Conservation (phyloP, 352 stramenopile species). For the Globisporangium abappressorium region DNA sequence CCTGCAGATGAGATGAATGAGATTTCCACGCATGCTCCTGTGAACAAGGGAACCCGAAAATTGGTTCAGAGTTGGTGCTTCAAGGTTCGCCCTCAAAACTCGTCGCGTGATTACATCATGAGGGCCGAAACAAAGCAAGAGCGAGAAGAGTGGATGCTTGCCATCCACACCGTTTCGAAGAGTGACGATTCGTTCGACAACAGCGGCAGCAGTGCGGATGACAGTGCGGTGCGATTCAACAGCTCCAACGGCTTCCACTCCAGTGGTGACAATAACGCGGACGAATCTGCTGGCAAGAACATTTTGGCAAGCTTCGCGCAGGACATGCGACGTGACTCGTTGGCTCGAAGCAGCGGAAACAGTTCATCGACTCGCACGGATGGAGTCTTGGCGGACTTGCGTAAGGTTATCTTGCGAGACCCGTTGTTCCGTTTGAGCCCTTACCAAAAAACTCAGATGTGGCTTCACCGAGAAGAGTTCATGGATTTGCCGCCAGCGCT, state of each 20-base stretch:
- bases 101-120: slow-evolving; percentile 82
- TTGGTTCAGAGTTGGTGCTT: slow-evolving; percentile 84
- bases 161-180: slow-evolving; percentile 76
- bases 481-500: slow-evolving; percentile 67
- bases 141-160: slow-evolving; percentile 88
- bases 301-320: slow-evolving; percentile 40
- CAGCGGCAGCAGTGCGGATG: slow-evolving; percentile 30
- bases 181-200: slow-evolving; percentile 41
- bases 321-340: slow-evolving; percentile 56
- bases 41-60: slow-evolving; percentile 82
- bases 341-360: slow-evolving; percentile 51
- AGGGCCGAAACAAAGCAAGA: slow-evolving; percentile 85
- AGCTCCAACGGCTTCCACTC: background rate
- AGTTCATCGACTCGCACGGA: slow-evolving; percentile 46
- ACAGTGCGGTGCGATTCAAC: slow-evolving; percentile 12
- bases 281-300: slow-evolving; percentile 55
- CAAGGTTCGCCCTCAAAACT: slow-evolving; percentile 75
- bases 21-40: slow-evolving; percentile 79
- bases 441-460: slow-evolving; percentile 84
- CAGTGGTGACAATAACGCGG: slow-evolving; percentile 43
- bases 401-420: slow-evolving; percentile 79
- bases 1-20: slow-evolving; percentile 85
- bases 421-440: slow-evolving; percentile 76
- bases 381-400: slow-evolving; percentile 55
- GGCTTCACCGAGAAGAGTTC: slow-evolving; percentile 78